Conservation (phyloP, 192 early-diverging fungal genomes). For the Podila clonocystis region DNA sequence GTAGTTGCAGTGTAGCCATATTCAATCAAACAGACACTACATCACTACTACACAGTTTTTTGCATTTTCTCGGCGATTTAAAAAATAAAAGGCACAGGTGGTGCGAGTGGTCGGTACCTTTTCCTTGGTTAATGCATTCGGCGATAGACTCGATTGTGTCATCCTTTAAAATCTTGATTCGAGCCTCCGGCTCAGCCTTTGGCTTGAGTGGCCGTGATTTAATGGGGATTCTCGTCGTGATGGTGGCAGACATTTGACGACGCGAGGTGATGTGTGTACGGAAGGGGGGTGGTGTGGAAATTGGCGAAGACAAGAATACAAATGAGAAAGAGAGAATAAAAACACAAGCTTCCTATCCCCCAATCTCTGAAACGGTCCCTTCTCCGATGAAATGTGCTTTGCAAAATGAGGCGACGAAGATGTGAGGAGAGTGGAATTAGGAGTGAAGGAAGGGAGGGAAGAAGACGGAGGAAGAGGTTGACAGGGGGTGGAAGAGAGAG, state of each 20-base stretch:
- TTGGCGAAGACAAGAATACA: too few species aligned
- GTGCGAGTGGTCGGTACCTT: conserved; percentile 28
- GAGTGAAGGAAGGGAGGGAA: neutral
- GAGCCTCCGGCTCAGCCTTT: conserved; percentile 37
- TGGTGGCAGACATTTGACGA: conserved; percentile 6
- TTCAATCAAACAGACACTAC: too few species aligned
- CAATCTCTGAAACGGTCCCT: neutral
- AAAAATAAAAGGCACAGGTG: neutral
- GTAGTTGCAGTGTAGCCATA: too few species aligned
- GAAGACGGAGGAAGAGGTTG: neutral
- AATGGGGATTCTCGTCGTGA: conserved; percentile 24
- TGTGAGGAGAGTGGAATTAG: neutral
- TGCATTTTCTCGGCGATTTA: neutral
- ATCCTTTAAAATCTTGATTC: conserved; percentile 32
- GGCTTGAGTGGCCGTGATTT: conserved; percentile 33
- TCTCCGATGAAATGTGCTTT: neutral
- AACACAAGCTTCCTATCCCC: neutral
- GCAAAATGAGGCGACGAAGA: neutral
- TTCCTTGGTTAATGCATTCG: conserved; percentile 41
- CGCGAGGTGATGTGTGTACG: neutral
- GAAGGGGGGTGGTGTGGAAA: neutral
- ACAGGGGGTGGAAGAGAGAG: neutral
- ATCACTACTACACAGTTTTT: too few species aligned
- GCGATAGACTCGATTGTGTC: conserved; percentile 49
- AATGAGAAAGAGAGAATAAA: too few species aligned